Evolutionary conservation across 1,284 basidiomycete genomes (phyloP), one percentile per base, ranked within the genome.

Genomic region (Naganishia albida): DNA sequence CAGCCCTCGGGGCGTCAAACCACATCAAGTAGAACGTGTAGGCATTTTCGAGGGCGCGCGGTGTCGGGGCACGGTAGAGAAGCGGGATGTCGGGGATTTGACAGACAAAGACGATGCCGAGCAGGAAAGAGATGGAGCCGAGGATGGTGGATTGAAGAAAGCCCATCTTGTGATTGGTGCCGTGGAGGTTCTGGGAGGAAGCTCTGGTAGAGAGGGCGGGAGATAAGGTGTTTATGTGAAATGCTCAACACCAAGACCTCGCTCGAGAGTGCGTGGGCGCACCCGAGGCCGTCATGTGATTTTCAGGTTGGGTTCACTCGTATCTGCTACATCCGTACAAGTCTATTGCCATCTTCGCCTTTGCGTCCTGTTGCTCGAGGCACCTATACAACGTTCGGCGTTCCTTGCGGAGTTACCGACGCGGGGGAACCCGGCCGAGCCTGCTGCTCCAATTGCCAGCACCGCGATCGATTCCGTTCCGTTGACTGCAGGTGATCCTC

Each of bases 21-120:
- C 93, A 94, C 50, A 89, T 91, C 62, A 85, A 85, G 75, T 95
- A 95, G 80, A 93, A 93, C 72, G 87, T 85, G 74, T 90, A 87
- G 1, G 87, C 91, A 75, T 93, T 89, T 63, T 83, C 80, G 59
- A 89, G 75, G 30, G 85, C 82, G 67, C 87, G 82, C 0, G 87
- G 83, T 7, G 85, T 87, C 52, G 87, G 63, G 74, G 20, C 83
- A 78, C 83, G 77, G 82, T 87, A 93, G 55, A 95, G 81, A 60
- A 94, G 81, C 51, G 87, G 85, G 75, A 91, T 87, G 82, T 95
- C 92, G 62, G 93, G 78, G 42, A 79, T 77, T 71, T 80, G 87
- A 79, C 88, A 93, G 71, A 93, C 91, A 78, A 91, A 91, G 67
- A 93, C 81, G 70, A 93, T 87, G 66, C 92, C 88, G 44, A 93